Evolutionary conservation across 1,139 yeast species (phyloP).

Genomic region (Candida sp.): DNA sequence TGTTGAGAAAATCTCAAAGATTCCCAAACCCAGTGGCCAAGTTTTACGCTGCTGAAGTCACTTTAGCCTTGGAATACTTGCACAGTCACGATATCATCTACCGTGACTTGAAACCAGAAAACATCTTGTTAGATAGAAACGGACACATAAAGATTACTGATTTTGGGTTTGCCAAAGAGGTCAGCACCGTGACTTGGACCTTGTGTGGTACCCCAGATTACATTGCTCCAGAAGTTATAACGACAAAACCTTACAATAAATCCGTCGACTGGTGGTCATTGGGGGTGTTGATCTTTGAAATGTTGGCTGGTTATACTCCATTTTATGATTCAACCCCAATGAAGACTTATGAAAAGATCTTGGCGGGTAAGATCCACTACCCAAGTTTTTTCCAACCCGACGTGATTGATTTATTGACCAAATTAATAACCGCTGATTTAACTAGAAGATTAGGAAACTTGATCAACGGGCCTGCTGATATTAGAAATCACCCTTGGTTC

Average conservation of each 20-base stretch:
- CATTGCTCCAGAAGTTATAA: slow-evolving; percentile 66
- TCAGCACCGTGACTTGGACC: slow-evolving; percentile 61
- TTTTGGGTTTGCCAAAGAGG: slow-evolving; percentile 68
- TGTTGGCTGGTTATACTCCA: slow-evolving; percentile 67
- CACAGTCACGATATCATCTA: slow-evolving; percentile 62
- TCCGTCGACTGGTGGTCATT: slow-evolving; percentile 72
- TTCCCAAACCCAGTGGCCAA: slow-evolving; percentile 69
- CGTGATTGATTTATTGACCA: slow-evolving; percentile 51
- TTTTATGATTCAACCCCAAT: slow-evolving; percentile 65
- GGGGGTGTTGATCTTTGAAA: slow-evolving; percentile 62
- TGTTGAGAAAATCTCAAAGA: slow-evolving; percentile 59
- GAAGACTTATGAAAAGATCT: slow-evolving; percentile 65
- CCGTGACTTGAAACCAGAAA: slow-evolving; percentile 66
- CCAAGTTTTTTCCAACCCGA: slow-evolving; percentile 57
- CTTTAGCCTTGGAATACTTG: slow-evolving; percentile 60
- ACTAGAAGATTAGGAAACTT: slow-evolving; percentile 61
- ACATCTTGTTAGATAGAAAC: slow-evolving; percentile 57
- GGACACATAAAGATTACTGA: slow-evolving; percentile 67
- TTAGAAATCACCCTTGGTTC: slow-evolving; percentile 62
- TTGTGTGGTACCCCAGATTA: slow-evolving; percentile 70
- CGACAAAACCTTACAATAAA: slow-evolving; percentile 64
- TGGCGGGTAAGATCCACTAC: slow-evolving; percentile 53
- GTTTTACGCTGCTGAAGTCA: slow-evolving; percentile 65
- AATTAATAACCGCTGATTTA: slow-evolving; percentile 58
- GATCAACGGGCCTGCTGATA: slow-evolving; percentile 61